Conservation (phyloP, 176 grass and related monocot species). For the Oropetium thomaeum region DNA sequence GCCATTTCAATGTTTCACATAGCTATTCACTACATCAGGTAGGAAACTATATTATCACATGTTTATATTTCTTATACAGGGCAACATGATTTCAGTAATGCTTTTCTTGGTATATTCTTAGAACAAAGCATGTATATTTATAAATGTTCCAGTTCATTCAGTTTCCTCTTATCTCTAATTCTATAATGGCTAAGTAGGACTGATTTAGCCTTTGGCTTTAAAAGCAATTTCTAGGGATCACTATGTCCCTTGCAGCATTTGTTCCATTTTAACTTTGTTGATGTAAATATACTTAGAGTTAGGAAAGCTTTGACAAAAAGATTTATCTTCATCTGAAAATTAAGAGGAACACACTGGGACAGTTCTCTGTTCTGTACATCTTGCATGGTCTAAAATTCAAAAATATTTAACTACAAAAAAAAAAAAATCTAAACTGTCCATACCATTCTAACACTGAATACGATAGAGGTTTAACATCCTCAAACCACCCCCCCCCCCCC, state of each 20-base stretch:
- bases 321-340: conserved; percentile 3
- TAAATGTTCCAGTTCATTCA: neutral
- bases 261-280: neutral
- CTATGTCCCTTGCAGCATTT: neutral
- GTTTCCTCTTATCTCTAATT: neutral
- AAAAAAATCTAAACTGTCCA: neutral
- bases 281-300: neutral
- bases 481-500: too few relatives aligned
- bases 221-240: neutral
- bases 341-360: neutral
- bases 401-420: neutral
- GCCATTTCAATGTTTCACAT: conserved; percentile 88
- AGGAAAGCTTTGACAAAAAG: neutral
- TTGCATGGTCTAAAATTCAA: neutral
- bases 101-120: conserved; percentile 1
- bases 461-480: too few relatives aligned
- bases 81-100: conserved; percentile 1
- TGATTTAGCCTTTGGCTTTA: conserved; percentile 14
- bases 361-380: neutral
- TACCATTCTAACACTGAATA: neutral
- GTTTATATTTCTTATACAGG: neutral
- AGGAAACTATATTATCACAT: conserved; percentile 12
- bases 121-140: neutral
- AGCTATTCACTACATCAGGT: conserved; percentile 87
- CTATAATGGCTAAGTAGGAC: neutral